Percentiles rank a stretch among this genome's conserved stretches.
Conservation (phyloP, 2,329 filamentous ascomycete species). For the Nemania abortiva region DNA sequence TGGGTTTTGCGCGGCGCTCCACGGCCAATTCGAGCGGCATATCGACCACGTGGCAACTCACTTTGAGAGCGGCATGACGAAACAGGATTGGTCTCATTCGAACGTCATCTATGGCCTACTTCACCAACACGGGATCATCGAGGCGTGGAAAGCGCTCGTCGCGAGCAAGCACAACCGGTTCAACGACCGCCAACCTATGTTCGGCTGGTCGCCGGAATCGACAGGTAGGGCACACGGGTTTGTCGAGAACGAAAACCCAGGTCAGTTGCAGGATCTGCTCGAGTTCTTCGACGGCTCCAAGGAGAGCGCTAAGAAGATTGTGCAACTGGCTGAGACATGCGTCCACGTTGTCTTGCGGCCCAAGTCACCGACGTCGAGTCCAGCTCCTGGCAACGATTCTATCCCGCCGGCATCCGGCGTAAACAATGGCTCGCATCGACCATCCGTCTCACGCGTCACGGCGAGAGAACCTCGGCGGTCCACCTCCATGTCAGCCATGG, state of each 20-base stretch:
- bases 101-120: conserved; percentile 75
- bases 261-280: conserved; percentile 72
- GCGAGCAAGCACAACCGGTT: conserved; percentile 60
- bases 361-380: conserved; percentile 41
- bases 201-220: conserved; percentile 69
- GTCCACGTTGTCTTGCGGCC: conserved; percentile 52
- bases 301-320: conserved; percentile 68
- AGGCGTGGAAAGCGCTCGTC: conserved; percentile 71
- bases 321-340: conserved; percentile 64
- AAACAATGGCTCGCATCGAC: conserved; percentile 23
- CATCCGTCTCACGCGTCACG: conserved; percentile 23
- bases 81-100: conserved; percentile 76
- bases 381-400: conserved; percentile 19
- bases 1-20: conserved; percentile 73
- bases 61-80: conserved; percentile 72
- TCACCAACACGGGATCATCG: conserved; percentile 72
- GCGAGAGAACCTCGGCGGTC: conserved; percentile 44
- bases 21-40: conserved; percentile 73
- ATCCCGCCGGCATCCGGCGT: conserved; percentile 19
- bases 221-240: conserved; percentile 69
- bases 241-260: conserved; percentile 71
- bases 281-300: conserved; percentile 72
- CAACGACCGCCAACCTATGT: conserved; percentile 65
- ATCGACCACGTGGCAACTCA: conserved; percentile 77
- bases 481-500: conserved; percentile 45